Base-by-base conservation (phyloP, 306 rosid genomes). In the Aeschynomene evenia region DNA sequence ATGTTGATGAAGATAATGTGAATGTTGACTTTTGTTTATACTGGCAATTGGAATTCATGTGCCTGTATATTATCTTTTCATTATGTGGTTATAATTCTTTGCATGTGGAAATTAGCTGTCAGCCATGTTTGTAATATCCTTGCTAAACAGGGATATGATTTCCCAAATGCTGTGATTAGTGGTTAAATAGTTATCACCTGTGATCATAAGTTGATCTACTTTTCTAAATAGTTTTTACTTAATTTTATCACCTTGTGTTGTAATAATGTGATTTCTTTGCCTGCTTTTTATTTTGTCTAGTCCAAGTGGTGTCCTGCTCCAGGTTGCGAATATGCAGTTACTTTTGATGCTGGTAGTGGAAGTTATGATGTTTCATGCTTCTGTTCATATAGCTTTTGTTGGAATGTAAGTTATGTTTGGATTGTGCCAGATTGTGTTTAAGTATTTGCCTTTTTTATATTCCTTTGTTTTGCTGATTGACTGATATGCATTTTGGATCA, bases 301-400 rank as follows among this genome's bases (percentile, higher is more conserved):
- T 87, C 89, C 73, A 91, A 91, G 81, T 91, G 98, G 98, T 91
- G 98, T 80, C 98, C 98, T 37, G 91, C 90, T 71, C 98, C 98
- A 49, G 98, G 96, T 64, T 91, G 98, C 74, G 98, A 91, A 57
- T 82, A 80, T 82, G 98, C 96, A 8, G 96, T 91, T 64, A 86
- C 89, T 64, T 91, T 85, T 80, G 85, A 89, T 79, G 88, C 85
- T 64, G 98, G 98, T 55, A 82, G 90, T 65, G 90, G 88, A 84
- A 90, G 82, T 82, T 94, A 84, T 85, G 98, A 94, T 84, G 92
- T 94, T 72, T 84, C 91, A 46, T 94, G 97, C 86, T 82, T 84
- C 71, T 94, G 98, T 75, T 85, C 96, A 8, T 81, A 81, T 80
- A 74, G 95, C 78, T 94, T 94, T 87, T 90, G 98, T 85, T 94